These are phyloP conservation scores for Russula lepida DNA, from an alignment of 768 basidiomycete genomes.

Conservation along the genomic window DNA sequence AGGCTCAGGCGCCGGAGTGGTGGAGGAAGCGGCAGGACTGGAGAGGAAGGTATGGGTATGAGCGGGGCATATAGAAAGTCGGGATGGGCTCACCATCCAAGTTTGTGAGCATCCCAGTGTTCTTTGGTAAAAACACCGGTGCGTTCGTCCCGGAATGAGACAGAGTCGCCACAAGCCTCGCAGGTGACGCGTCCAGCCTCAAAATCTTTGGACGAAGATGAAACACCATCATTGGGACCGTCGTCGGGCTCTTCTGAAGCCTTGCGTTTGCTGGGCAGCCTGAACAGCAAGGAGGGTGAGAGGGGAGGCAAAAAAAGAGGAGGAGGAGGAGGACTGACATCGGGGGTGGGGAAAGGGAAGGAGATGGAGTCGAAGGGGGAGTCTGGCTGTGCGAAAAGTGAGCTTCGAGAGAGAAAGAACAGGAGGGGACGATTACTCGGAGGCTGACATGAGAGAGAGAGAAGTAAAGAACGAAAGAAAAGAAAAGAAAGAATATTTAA, in stretches of 20 bases:
- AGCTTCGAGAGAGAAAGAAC: not conserved
- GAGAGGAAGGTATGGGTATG: not conserved
- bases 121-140: constrained; percentile 57
- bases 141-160: constrained; percentile 59
- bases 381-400: not conserved
- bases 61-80: not conserved
- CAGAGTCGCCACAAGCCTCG: constrained; percentile 49
- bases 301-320: not conserved
- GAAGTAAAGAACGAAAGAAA: not conserved
- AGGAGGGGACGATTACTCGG: constrained; percentile 1
- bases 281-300: not conserved
- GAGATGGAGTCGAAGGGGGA: not conserved
- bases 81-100: constrained; percentile 38
- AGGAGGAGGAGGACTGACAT: not conserved
- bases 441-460: constrained; percentile 8
- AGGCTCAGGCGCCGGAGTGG: constrained; percentile 2
- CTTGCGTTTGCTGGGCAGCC: constrained; percentile 12
- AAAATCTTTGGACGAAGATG: constrained; percentile 39
- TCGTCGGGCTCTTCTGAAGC: constrained; percentile 5
- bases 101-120: constrained; percentile 60
- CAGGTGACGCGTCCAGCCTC: constrained; percentile 58
- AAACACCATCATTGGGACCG: not conserved
- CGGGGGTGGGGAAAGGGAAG: not conserved
- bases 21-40: constrained; percentile 1
- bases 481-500: not conserved